Evolutionary conservation across 164 flowering plant genomes (phyloP).

Genomic region (Magnolia changhungtana): DNA sequence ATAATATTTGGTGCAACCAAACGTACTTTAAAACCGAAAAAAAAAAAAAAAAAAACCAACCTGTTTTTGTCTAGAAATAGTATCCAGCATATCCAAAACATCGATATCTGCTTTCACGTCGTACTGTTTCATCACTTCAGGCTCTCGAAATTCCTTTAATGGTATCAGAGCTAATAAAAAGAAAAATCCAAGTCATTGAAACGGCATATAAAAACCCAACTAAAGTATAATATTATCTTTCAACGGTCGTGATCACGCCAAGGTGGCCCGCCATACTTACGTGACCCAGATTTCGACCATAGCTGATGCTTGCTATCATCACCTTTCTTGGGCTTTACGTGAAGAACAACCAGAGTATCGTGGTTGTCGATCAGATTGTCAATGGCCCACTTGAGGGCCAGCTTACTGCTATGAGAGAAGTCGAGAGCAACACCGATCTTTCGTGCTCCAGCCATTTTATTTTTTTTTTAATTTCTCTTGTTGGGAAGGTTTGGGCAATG

Average conservation of each 20-base stretch:
- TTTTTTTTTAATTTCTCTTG: background rate
- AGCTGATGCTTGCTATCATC: constrained; percentile 39
- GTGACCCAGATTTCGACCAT: constrained; percentile 67
- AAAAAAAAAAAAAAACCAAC: constrained; percentile 20
- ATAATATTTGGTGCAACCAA: too few relatives aligned
- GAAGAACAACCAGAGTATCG: constrained; percentile 51
- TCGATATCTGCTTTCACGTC: constrained; percentile 51
- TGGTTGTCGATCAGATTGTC: constrained; percentile 45
- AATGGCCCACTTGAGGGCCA: constrained; percentile 56
- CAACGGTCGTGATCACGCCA: background rate
- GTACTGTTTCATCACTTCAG: constrained; percentile 50
- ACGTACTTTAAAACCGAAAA: background rate
- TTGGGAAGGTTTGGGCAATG: background rate
- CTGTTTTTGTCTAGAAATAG: constrained; percentile 55
- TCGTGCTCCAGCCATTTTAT: constrained; percentile 45
- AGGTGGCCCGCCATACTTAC: constrained; percentile 26
- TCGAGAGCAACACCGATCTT: constrained; percentile 65
- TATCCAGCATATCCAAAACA: constrained; percentile 58
- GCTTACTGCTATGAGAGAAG: constrained; percentile 61
- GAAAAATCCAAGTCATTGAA: background rate
- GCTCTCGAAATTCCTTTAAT: constrained; percentile 58
- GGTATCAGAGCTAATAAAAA: constrained; percentile 69
- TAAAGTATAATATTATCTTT: background rate
- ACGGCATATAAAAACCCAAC: background rate
- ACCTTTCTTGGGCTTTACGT: constrained; percentile 29